Base-by-base conservation (phyloP, 2,329 filamentous ascomycete genomes). In the Iodosphaeria phyllophila region DNA sequence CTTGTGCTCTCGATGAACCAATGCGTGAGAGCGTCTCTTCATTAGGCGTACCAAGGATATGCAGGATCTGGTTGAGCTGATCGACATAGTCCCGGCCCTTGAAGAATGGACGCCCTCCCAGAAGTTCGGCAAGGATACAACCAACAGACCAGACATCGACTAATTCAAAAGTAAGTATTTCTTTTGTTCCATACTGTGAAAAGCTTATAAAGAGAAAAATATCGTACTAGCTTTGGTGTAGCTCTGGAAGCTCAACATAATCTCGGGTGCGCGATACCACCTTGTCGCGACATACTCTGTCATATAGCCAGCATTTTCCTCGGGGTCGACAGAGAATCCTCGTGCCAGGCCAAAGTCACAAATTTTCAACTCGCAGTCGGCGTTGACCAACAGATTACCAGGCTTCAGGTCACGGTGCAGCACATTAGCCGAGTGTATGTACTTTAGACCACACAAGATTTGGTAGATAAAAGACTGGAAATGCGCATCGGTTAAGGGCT, bases 381-480 rank as follows among this genome's bases (percentile, higher is more conserved):
- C 89, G 46, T 98, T 98, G 47, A 98, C 89, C 21, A 98, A 70
- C 43, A 98, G 54, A 50, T 98, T 98, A 30, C 89, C 89, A 18
- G 89, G 89, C 58, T 98, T 98, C 46, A 98, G 55, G 50, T 98
- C 89, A 48, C 89, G 77, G 51, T 98, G 89, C 36, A 98, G 64
- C 26, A 98, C 89, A 43, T 95, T 95, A 39, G 89, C 89, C 13
- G 86, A 95, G 60, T 98, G 89, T 37, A 98, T 95, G 54, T 95
- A 98, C 62, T 98, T 98, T 40, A 98, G 64, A 35, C 89, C 89
- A 50, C 89, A 95, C 5, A 98, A 75, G 38, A 98, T 98, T 64
- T 98, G 89, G 61, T 98, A 98, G 56, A 98, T 93, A 58, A 98
- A 98, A 26, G 89, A 95, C 56, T 98, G 89, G 61, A 98, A 98